A percentile compares a stretch with the other conserved stretches of the same genome.
phyloP scores from a whole-genome alignment of 345 rosid species.

The Gossypium stocksii region DNA sequence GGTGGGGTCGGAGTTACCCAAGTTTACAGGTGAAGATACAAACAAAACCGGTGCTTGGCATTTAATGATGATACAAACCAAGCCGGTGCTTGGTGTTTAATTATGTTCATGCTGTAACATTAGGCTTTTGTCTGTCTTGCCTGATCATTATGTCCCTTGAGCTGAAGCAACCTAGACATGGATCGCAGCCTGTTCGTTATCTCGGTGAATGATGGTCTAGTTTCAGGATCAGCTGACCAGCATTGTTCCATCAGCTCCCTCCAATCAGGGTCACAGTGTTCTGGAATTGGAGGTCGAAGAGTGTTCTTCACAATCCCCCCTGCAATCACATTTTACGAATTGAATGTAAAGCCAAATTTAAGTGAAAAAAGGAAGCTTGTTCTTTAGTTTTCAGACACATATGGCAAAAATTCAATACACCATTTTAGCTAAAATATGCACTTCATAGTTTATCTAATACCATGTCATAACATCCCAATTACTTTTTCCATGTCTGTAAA shows the following conservation, averaged over 20 bases:
- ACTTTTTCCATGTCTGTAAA: background rate
- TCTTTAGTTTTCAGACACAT: too few relatives aligned
- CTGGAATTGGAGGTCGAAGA: slow-evolving; percentile 53
- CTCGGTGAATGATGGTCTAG: slow-evolving; percentile 57
- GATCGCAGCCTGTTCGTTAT: slow-evolving; percentile 40
- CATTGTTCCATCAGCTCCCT: slow-evolving; percentile 55
- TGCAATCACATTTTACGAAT: slow-evolving; percentile 13
- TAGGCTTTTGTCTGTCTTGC: slow-evolving; percentile 24
- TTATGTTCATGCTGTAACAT: slow-evolving; percentile 12
- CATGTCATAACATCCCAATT: background rate
- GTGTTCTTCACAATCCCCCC: slow-evolving; percentile 67
- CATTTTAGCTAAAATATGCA: background rate
- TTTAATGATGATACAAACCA: too few relatives aligned
- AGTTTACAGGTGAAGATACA: background rate
- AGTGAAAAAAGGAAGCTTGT: too few relatives aligned
- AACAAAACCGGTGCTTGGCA: too few relatives aligned
- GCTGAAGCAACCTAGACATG: slow-evolving; percentile 35
- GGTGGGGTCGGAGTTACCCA: slow-evolving; percentile 1
- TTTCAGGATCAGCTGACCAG: slow-evolving; percentile 52
- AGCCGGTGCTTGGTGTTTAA: background rate
- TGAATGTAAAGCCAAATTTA: background rate
- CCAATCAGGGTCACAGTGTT: slow-evolving; percentile 52
- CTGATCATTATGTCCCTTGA: slow-evolving; percentile 26
- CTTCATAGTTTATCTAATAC: background rate
- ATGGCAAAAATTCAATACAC: background rate